Base-by-base conservation (phyloP, 371 early-diverging fungal species). In the Dichotomocladium elegans region DNA sequence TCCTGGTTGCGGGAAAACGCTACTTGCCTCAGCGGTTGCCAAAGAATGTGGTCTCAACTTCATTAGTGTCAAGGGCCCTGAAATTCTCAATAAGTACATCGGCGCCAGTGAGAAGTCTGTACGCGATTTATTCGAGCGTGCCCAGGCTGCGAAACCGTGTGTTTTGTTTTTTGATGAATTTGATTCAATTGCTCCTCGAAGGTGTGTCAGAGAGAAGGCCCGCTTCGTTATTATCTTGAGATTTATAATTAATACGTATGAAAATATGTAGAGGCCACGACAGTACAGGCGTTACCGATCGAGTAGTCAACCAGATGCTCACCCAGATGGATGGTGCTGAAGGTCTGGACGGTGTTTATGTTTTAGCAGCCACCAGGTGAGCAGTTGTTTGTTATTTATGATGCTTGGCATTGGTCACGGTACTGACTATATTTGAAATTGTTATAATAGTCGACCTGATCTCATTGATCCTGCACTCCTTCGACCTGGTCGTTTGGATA, bases 401-500 rank as follows among this genome's bases (percentile, higher is more conserved):
- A 40, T n/a, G n/a, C 69, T 33, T 22, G 22, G 15, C 2, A 44
- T 24, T 8, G 22, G 3, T 21, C 25, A n/a, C 6, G 41, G 21
- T 7, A 41, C 41, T 41, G 5, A 41, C 15, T 41, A n/a, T 10
- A 41, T 15, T 41, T 41, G 6, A 5, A 3, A 30, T 45, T 29
- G 17, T 41, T 41, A 2, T 5, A 41, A 84, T 68, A 99, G 99
- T 74, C 91, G 96, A n/a, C 98, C 99, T 27, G 99, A 99, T 63
- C 83, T 98, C n/a, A 87, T 99, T 50, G 99, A 99, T 72, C 92
- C 95, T 24, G 99, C 99, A 0, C 80, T 99, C 55, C 80, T 95
- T 34, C 88, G 99, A 26, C 99, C 99, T 25, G 99, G 99, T 28
- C 91, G 99, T 57, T 91, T 99, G 51, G 99, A 99, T 74, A 95